A percentile compares a stretch with the other conserved stretches of the same genome.
These are phyloP conservation scores for Cutaneotrichosporon cavernicola DNA, from an alignment of 1,284 basidiomycete species.

Conservation along the genomic window DNA sequence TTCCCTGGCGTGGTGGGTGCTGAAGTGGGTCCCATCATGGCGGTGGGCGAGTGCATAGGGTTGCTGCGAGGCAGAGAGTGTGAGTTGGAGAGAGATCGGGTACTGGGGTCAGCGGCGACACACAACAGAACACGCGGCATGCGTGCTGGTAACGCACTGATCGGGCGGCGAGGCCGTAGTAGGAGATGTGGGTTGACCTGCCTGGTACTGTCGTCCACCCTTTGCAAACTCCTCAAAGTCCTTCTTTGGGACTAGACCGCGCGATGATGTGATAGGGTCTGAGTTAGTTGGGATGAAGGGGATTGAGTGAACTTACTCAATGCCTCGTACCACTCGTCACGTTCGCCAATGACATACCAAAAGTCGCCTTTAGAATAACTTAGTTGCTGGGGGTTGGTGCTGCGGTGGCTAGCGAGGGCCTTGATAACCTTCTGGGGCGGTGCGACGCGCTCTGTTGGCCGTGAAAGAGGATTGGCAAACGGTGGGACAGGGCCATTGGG, in stretches of 20 bases:
- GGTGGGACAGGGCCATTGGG: conserved; percentile 13
- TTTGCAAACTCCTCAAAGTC: conserved; percentile 87
- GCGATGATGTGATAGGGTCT: conserved; percentile 82
- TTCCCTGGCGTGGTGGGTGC: conserved; percentile 20
- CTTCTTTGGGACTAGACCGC: conserved; percentile 82
- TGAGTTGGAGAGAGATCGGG: conserved; percentile 11
- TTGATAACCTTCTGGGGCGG: conserved; percentile 96
- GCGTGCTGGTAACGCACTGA: conserved; percentile 1
- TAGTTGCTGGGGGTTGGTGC: conserved; percentile 78
- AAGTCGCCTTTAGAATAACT: conserved; percentile 94
- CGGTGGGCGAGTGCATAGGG: conserved; percentile 14
- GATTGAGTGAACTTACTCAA: conserved; percentile 58
- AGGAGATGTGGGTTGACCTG: background rate
- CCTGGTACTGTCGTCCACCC: conserved; percentile 52
- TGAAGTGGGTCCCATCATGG: conserved; percentile 5
- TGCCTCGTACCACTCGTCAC: conserved; percentile 71
- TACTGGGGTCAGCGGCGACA: conserved; percentile 8
- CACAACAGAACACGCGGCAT: background rate
- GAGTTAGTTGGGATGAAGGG: background rate
- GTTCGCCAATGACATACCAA: conserved; percentile 87
- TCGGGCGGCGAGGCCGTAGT: conserved; percentile 3
- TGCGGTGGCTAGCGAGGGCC: conserved; percentile 69
- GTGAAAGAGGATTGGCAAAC: conserved; percentile 61
- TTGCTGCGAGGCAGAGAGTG: conserved; percentile 2
- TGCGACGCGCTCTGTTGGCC: conserved; percentile 66